A percentile compares a stretch with the other conserved stretches of the same genome.
phyloP scores from a whole-genome alignment of 768 basidiomycete species.

The Hirschioporus abietinus region DNA sequence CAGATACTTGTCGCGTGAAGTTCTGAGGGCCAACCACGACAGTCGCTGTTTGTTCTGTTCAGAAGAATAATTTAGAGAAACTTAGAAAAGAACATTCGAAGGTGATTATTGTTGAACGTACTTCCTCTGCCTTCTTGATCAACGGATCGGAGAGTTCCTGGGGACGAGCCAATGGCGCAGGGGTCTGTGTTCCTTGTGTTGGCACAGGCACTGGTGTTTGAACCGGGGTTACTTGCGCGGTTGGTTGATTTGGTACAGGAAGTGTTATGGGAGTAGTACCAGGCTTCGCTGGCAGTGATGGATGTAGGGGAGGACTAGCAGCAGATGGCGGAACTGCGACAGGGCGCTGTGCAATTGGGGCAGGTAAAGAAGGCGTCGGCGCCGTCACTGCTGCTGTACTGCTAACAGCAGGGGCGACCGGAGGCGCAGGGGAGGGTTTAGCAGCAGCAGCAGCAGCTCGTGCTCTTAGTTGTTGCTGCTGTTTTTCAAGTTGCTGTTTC shows the following conservation, averaged over 20 bases:
- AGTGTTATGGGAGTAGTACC: conserved; percentile 32
- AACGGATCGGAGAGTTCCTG: conserved; percentile 39
- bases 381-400: conserved; percentile 15
- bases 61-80: conserved; percentile 3
- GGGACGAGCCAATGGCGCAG: conserved; percentile 14
- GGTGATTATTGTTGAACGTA: conserved; percentile 24
- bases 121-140: conserved; percentile 59
- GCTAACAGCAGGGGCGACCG: conserved; percentile 15
- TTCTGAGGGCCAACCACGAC: conserved; percentile 78
- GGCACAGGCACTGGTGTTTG: conserved; percentile 18
- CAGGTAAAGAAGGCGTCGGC: conserved; percentile 17
- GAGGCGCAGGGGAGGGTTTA: conserved; percentile 25
- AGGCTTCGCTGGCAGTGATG: conserved; percentile 70
- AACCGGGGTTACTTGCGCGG: conserved; percentile 13
- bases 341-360: conserved; percentile 23
- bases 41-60: conserved; percentile 68
- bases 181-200: conserved; percentile 10
- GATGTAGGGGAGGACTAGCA: conserved; percentile 48
- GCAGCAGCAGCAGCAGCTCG: conserved; percentile 32
- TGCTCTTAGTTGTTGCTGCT: conserved; percentile 37
- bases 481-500: conserved; percentile 34
- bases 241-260: conserved; percentile 25
- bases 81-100: neutral
- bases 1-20: conserved; percentile 65
- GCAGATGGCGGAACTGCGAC: conserved; percentile 14